phyloP scores from a whole-genome alignment of 1,284 basidiomycete species.

The Ganoderma lingzhi region DNA sequence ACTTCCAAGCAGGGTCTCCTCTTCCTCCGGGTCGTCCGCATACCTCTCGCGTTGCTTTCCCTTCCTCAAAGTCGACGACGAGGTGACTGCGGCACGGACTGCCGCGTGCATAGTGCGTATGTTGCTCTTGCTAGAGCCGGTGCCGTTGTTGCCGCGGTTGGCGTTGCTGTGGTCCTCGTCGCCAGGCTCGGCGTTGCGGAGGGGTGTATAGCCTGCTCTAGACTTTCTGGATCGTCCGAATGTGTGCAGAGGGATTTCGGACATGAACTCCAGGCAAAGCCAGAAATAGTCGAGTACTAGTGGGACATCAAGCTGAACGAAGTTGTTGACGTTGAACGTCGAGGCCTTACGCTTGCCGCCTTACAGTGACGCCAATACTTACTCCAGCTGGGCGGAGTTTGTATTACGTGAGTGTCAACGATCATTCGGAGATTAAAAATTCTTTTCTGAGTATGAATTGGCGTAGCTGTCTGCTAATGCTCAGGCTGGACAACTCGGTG shows the following conservation, averaged over 20 bases:
- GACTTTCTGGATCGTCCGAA: conserved; percentile 59
- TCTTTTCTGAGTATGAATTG: too few relatives aligned
- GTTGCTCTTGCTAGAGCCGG: not conserved
- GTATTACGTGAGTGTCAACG: too few relatives aligned
- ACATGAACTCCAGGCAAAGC: conserved; percentile 49
- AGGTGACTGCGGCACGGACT: conserved; percentile 50
- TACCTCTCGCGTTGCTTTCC: conserved; percentile 59
- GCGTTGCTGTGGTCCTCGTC: conserved; percentile 44
- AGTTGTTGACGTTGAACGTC: not conserved
- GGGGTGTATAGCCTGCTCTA: conserved; percentile 56
- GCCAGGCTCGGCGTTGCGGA: conserved; percentile 42
- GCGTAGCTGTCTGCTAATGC: too few relatives aligned
- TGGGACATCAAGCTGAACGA: conserved; percentile 19
- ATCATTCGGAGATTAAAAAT: too few relatives aligned
- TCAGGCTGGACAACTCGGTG: too few relatives aligned
- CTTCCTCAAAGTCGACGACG: conserved; percentile 45
- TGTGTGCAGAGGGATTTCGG: conserved; percentile 74
- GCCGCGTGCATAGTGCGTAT: conserved; percentile 24
- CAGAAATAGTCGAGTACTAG: conserved; percentile 23
- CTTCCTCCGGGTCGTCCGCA: conserved; percentile 67
- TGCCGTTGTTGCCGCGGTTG: conserved; percentile 40
- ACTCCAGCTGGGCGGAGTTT: too few relatives aligned
- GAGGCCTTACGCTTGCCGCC: too few relatives aligned
- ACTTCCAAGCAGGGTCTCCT: conserved; percentile 55
- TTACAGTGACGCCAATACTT: too few relatives aligned